Conservation (phyloP, 768 basidiomycete species). For the Dentipellis fragilis region DNA sequence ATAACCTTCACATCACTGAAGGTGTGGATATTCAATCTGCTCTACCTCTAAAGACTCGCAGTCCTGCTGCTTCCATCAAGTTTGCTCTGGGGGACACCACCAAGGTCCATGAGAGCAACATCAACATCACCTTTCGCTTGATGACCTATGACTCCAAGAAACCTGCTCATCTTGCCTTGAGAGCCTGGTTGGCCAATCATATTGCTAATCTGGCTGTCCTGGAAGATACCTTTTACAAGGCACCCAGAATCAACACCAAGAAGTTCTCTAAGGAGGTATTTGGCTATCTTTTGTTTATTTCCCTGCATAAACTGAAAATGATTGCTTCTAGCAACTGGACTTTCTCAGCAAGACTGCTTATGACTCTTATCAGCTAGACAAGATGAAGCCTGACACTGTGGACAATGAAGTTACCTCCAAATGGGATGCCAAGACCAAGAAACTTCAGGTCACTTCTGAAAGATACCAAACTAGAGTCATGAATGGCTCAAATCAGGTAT, state of each 20-base stretch:
- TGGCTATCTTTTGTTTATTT: conserved; percentile 21
- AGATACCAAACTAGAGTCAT: conserved; percentile 7
- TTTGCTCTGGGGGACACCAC: conserved; percentile 14
- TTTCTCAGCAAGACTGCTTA: conserved; percentile 6
- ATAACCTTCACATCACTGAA: conserved; percentile 31
- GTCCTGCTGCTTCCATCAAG: conserved; percentile 32
- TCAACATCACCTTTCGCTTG: conserved; percentile 14
- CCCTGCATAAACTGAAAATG: neutral
- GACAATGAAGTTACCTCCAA: conserved; percentile 5
- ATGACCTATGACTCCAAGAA: conserved; percentile 3
- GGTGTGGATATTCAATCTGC: conserved; percentile 53
- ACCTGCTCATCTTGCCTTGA: conserved; percentile 12
- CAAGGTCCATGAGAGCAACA: conserved; percentile 14
- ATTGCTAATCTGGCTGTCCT: conserved; percentile 27
- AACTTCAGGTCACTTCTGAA: conserved; percentile 8
- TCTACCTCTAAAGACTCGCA: conserved; percentile 24
- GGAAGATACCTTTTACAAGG: conserved; percentile 30
- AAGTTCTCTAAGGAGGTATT: conserved; percentile 18
- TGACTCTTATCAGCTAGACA: conserved; percentile 4
- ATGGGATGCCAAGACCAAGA: conserved; percentile 2
- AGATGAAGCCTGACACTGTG: conserved; percentile 1
- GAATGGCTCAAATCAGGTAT: neutral
- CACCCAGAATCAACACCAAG: conserved; percentile 23
- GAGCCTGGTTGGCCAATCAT: conserved; percentile 25
- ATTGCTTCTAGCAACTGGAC: neutral